Evolutionary conservation across 352 stramenopile species (phyloP).

Genomic region (Pythium rishiriense): DNA sequence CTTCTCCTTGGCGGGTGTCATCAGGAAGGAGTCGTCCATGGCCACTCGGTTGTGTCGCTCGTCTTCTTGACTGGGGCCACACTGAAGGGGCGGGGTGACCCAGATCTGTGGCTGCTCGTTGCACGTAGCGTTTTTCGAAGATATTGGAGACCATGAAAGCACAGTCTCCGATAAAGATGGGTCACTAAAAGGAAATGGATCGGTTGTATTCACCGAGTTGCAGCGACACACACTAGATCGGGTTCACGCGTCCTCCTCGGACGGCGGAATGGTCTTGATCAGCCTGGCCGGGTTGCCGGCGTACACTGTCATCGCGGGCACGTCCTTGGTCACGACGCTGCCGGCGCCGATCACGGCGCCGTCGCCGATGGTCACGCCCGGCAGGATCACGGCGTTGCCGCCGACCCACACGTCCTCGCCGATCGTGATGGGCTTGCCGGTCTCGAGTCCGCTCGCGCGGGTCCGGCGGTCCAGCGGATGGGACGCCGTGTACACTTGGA

Average conservation of each 20-base stretch:
- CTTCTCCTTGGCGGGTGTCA: conserved; percentile 48
- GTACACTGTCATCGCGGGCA: conserved; percentile 62
- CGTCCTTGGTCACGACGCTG: conserved; percentile 81
- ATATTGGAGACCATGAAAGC: too few species aligned
- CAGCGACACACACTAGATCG: too few species aligned
- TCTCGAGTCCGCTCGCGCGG: conserved; percentile 47
- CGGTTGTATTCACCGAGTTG: too few species aligned
- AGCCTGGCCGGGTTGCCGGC: conserved; percentile 79
- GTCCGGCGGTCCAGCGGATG: conserved; percentile 66
- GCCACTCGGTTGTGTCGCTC: too few species aligned
- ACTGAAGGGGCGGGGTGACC: too few species aligned
- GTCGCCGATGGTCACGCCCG: conserved; percentile 68
- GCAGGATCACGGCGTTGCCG: conserved; percentile 66
- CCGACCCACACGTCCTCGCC: conserved; percentile 88
- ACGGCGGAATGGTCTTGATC: conserved; percentile 50
- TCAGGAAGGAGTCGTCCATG: too few species aligned
- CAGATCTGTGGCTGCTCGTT: too few species aligned
- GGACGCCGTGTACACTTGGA: conserved; percentile 79
- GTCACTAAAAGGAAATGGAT: too few species aligned
- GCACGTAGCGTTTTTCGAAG: too few species aligned
- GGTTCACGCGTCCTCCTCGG: neutral
- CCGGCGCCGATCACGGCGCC: conserved; percentile 71
- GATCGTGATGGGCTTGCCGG: conserved; percentile 72
- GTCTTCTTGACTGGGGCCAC: too few species aligned
- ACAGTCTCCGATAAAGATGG: too few species aligned